phyloP scores from a whole-genome alignment of 495 filamentous ascomycete species.

The Penicillium bovifimosum region DNA sequence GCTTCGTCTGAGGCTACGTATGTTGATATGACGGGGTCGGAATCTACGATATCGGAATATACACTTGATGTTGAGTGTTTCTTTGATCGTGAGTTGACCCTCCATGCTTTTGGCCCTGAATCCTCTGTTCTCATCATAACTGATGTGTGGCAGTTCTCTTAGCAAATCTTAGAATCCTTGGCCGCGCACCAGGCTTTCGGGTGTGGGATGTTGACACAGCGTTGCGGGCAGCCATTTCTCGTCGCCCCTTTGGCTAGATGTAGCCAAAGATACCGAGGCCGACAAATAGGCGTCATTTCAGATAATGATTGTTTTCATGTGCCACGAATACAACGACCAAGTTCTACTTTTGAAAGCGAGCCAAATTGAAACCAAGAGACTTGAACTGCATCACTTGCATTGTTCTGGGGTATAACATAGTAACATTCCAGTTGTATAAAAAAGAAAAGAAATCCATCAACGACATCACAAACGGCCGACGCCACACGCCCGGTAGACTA shows the following conservation, averaged over 20 bases:
- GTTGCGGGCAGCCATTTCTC: constrained; percentile 17
- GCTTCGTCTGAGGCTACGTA: neutral
- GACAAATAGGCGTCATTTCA: neutral
- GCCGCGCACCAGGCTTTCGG: constrained; percentile 27
- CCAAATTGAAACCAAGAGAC: neutral
- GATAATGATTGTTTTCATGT: neutral
- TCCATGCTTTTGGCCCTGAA: neutral
- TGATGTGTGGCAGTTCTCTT: constrained; percentile 17
- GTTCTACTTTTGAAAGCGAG: neutral
- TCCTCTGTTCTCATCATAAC: neutral
- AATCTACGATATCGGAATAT: constrained; percentile 9
- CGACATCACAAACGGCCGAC: neutral
- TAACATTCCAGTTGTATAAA: neutral
- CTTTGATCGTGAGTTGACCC: constrained; percentile 21
- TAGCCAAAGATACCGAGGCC: neutral
- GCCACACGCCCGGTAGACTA: neutral
- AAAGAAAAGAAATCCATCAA: neutral
- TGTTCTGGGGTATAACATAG: constrained; percentile 10
- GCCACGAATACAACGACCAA: neutral
- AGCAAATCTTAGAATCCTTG: constrained; percentile 20
- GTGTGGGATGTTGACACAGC: constrained; percentile 23
- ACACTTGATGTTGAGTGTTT: constrained; percentile 26
- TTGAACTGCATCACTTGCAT: constrained; percentile 6
- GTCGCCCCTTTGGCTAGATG: constrained; percentile 1
- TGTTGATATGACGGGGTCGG: neutral